A percentile compares a stretch with the other conserved stretches of the same genome.
phyloP scores from a whole-genome alignment of 2,329 filamentous ascomycete species.

The Cryphonectria radicalis region DNA sequence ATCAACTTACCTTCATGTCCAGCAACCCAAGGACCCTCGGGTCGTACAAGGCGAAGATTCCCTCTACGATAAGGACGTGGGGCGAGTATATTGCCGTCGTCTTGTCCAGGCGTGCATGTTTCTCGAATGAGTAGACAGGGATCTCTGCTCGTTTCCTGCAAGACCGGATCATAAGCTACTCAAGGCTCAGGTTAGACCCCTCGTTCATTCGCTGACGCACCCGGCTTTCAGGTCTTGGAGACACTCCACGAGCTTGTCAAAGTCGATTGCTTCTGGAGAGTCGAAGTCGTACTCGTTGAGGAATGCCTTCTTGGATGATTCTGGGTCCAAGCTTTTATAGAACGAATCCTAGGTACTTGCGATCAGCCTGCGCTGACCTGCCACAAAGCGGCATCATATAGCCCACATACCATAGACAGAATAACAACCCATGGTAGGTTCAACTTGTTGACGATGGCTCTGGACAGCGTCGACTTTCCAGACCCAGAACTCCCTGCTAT shows the following conservation, averaged over 20 bases:
- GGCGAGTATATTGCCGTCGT: constrained; percentile 94
- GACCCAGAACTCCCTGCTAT: constrained; percentile 95
- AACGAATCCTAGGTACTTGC: constrained; percentile 78
- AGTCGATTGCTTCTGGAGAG: constrained; percentile 90
- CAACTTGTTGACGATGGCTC: constrained; percentile 86
- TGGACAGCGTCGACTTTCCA: constrained; percentile 88
- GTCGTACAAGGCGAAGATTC: constrained; percentile 94
- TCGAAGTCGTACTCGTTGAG: constrained; percentile 95
- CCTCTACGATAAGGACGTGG: constrained; percentile 92
- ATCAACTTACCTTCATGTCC: constrained; percentile 74
- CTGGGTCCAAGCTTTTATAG: constrained; percentile 85
- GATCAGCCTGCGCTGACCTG: constrained; percentile 3
- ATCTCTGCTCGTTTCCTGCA: constrained; percentile 83
- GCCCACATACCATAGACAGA: constrained; percentile 82
- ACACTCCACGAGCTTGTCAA: constrained; percentile 81
- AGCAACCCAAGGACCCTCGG: constrained; percentile 81
- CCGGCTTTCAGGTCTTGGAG: constrained; percentile 87
- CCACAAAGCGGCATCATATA: constrained; percentile 1
- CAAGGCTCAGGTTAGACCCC: not conserved
- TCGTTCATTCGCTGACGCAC: constrained; percentile 56
- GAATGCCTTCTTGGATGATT: constrained; percentile 81
- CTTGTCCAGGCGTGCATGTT: constrained; percentile 78
- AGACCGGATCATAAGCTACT: constrained; percentile 26
- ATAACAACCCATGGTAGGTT: constrained; percentile 98
- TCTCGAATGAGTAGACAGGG: constrained; percentile 91